Percentiles rank a stretch among this genome's conserved stretches.
Conservation (phyloP, 306 rosid genomes). For the Fragaria ananassa region DNA sequence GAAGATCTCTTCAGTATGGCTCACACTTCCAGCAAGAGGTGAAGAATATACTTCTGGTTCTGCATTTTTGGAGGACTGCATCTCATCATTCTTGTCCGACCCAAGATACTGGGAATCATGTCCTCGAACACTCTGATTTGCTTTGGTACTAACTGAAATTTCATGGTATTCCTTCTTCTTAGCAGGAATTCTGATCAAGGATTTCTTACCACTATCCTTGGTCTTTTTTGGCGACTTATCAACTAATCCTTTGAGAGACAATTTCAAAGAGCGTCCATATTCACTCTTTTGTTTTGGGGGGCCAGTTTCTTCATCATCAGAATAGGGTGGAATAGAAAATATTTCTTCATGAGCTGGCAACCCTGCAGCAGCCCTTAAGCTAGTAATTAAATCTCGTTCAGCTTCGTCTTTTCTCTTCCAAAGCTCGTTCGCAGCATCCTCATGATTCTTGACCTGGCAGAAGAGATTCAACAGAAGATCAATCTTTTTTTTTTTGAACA, state of each 20-base stretch:
- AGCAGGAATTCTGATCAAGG: slow-evolving; percentile 47
- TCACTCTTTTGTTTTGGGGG: slow-evolving; percentile 65
- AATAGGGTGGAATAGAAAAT: slow-evolving; percentile 81
- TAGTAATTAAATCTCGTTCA: slow-evolving; percentile 67
- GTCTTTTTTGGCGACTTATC: slow-evolving; percentile 72
- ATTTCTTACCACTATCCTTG: slow-evolving; percentile 63
- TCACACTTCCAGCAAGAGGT: slow-evolving; percentile 63
- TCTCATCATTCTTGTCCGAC: slow-evolving; percentile 55
- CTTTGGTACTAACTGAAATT: slow-evolving; percentile 34
- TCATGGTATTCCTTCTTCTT: slow-evolving; percentile 62
- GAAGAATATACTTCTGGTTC: slow-evolving; percentile 56
- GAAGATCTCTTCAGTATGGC: slow-evolving; percentile 54
- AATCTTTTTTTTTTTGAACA: not conserved
- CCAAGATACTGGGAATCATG: slow-evolving; percentile 49
- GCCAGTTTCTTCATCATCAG: slow-evolving; percentile 84
- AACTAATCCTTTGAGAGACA: slow-evolving; percentile 68
- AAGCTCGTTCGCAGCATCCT: slow-evolving; percentile 94
- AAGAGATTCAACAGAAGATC: slow-evolving; percentile 10
- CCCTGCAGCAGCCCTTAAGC: slow-evolving; percentile 95
- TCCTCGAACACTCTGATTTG: slow-evolving; percentile 52
- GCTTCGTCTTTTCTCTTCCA: slow-evolving; percentile 87
- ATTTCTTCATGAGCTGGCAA: slow-evolving; percentile 92
- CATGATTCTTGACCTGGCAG: slow-evolving; percentile 74
- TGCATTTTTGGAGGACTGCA: slow-evolving; percentile 51
- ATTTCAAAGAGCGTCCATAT: slow-evolving; percentile 68